Conservation (phyloP, 805 yeast species). For the Schwanniomyces polymorphus region DNA sequence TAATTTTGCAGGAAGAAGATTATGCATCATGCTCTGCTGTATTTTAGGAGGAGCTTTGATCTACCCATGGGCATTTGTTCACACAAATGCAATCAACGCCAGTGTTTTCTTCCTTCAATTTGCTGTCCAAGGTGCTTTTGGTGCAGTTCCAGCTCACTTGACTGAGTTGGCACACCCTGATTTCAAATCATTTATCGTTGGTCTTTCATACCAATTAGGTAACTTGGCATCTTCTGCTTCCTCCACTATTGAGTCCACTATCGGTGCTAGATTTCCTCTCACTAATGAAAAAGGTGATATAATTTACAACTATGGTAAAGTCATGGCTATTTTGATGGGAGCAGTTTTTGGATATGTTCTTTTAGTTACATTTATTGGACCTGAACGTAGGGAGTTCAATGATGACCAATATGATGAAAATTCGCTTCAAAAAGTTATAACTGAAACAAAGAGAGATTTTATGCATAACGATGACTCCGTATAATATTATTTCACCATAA, state of each 20-base stretch:
- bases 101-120: constrained; percentile 65
- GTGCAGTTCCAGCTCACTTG: constrained; percentile 65
- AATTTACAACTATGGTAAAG: constrained; percentile 59
- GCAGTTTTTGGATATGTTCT: constrained; percentile 56
- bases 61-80: constrained; percentile 58
- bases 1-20: constrained; percentile 60
- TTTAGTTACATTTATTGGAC: constrained; percentile 52
- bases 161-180: constrained; percentile 54
- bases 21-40: constrained; percentile 51
- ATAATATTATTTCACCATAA: not conserved
- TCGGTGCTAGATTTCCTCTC: constrained; percentile 62
- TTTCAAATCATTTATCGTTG: constrained; percentile 61
- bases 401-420: not conserved
- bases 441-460: not conserved
- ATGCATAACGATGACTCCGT: not conserved
- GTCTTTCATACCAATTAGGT: constrained; percentile 69
- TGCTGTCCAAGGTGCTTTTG: constrained; percentile 75
- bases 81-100: constrained; percentile 46
- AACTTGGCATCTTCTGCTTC: constrained; percentile 72
- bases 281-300: constrained; percentile 13
- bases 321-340: constrained; percentile 67
- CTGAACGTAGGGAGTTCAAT: constrained; percentile 34
- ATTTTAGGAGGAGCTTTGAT: constrained; percentile 58
- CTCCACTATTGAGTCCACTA: constrained; percentile 65
- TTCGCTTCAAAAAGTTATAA: not conserved